Base-by-base conservation (phyloP, 495 filamentous ascomycete genomes). In the Saxophila tyrrhenica region DNA sequence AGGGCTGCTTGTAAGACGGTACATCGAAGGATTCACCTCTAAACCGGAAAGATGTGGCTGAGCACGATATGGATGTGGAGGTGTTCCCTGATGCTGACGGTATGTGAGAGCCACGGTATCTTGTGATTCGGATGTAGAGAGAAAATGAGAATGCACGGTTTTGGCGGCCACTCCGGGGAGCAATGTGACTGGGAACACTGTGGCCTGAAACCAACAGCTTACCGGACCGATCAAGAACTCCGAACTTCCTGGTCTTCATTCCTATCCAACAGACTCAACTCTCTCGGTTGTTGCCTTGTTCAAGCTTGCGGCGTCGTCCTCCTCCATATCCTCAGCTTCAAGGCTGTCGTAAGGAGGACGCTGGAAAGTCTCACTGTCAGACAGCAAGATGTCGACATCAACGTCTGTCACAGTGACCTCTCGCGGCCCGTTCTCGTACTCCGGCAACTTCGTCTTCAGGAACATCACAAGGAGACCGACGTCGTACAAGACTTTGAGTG, bases 391-490 rank as follows among this genome's bases (percentile, higher is more conserved):
- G 1, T 39, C 54, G 10, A 56, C 48, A 51, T 56, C 54, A 25
- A 56, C 48, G 35, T 56, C 54, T 16, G 39, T 29, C 15, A 56
- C 48, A 5, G 54, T 56, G 21, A 17, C 19, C 8, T 55, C 35
- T 10, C 45, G 21, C 20, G 45, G 17, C 32, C 54, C 17, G 15
- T 39, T 10, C 23, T 47, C 42, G 1, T 25, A 21, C 25, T 56
- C 54, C 19, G 54, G 54, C 48, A 56, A 38, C 48, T 56, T 56
- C 15, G 54, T 56, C 9, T 46, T 56, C 2, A 70, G 61, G 66
- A 89, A 89, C 59, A 83, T 80, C n/a, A 75, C 70, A 51, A 86
- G 70, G 69, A 90, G 71, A 0, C 83, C 82, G 21, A 87, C 52
- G 64, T 92, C 87, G 64, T 94, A 91, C 0, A 71, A 61, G 9